phyloP scores from a whole-genome alignment of 495 filamentous ascomycete species.

The Tuber indicum region DNA sequence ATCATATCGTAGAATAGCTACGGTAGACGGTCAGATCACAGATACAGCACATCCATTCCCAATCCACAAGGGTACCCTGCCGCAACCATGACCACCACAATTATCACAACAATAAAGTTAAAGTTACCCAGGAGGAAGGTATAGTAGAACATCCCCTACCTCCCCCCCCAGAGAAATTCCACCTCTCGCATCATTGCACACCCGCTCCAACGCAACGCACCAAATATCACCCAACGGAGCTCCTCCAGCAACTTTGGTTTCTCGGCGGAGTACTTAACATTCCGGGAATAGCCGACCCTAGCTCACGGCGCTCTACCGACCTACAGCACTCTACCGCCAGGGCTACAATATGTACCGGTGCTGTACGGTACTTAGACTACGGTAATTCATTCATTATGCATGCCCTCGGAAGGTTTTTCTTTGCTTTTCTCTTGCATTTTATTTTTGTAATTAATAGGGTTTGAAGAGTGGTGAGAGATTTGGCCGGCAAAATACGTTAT shows the following conservation, averaged over 20 bases:
- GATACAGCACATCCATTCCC: neutral
- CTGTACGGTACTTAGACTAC: neutral
- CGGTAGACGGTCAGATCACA: neutral
- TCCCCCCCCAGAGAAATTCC: neutral
- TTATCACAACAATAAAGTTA: neutral
- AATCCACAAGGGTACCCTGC: neutral
- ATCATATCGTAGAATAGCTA: neutral
- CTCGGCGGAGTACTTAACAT: slow-evolving; percentile 15
- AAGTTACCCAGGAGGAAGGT: slow-evolving; percentile 1
- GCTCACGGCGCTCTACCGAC: slow-evolving; percentile 10
- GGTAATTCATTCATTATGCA: neutral
- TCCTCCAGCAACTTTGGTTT: neutral
- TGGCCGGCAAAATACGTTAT: neutral
- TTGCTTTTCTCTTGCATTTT: neutral
- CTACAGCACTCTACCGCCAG: neutral
- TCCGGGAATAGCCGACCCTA: slow-evolving; percentile 27
- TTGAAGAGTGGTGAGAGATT: neutral
- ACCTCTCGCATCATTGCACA: neutral
- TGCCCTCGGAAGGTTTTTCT: neutral
- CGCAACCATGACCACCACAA: neutral
- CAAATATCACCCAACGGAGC: slow-evolving; percentile 3
- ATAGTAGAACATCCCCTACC: neutral
- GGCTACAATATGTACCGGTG: neutral
- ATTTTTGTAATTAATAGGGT: neutral
- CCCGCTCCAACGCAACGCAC: neutral